Base-by-base conservation (phyloP, 768 basidiomycete species). In the Agrocybe chaxingu region DNA sequence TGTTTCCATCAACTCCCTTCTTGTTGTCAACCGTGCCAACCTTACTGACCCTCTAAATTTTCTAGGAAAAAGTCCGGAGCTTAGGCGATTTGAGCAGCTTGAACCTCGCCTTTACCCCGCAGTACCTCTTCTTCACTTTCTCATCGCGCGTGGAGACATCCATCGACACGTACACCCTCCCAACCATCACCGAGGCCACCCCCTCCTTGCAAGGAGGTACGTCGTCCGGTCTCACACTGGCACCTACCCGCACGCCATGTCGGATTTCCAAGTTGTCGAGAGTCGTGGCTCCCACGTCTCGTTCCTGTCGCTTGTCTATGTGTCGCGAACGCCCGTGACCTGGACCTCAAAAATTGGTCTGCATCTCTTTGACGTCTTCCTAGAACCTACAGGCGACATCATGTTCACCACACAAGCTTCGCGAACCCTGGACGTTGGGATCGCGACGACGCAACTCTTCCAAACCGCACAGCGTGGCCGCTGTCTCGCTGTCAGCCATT, bases 291-390 rank as follows among this genome's bases (percentile, higher is more conserved):
- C 37, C 7, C 53, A 48, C 38, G 30, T 53, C 3, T 51, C 52
- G 32, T 59, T 64, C 24, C 56, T 64, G n/a, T 53, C 55, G 8
- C 51, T 64, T 10, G 60, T 55, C 34, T 63, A 58, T 39, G 42
- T 56, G 13, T 52, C 44, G 18, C 54, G 46, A 24, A 51, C 53
- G 16, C 56, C 48, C 19, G 52, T 50, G 10, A 50, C 47, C 10
- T 59, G 60, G 60, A 61, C 60, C 1, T 56, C 62, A 10, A 59
- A 60, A 52, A 57, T 62, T 12, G 57, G 56, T 16, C 57, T 64
- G 9, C 54, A 60, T 42, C 33, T 61, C 0, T 50, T 61, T 18
- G 62, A 63, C 31, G 55, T 43, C 7, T 31, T 35, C 4, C 24
- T 60, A n/a, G 32, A 47, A 37, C 51, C 49, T 1, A 41, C 44